Percentiles rank a stretch among this genome's conserved stretches.
phyloP scores from a whole-genome alignment of 345 rosid genomes.

The Pelargonium nanum region DNA sequence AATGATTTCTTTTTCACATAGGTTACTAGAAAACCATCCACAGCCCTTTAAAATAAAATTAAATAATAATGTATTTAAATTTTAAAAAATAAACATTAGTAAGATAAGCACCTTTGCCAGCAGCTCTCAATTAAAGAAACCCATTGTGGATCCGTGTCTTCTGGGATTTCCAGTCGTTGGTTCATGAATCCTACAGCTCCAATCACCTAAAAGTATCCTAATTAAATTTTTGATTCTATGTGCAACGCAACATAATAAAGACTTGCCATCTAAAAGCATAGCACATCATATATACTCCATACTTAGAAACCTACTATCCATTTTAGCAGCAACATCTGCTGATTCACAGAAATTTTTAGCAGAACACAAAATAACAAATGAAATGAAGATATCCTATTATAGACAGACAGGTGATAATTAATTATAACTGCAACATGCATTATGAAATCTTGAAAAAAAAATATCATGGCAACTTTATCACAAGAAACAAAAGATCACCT shows the following conservation, averaged over 20 bases:
- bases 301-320: too few relatives aligned
- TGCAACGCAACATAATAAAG: conserved; percentile 2
- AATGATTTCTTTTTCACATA: neutral
- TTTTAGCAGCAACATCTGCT: neutral
- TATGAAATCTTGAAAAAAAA: neutral
- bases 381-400: neutral
- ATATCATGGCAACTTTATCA: neutral
- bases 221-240: conserved; percentile 15
- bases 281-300: neutral
- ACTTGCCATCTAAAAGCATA: neutral
- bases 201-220: conserved; percentile 57
- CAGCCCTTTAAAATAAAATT: conserved; percentile 1
- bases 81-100: neutral
- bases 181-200: conserved; percentile 99
- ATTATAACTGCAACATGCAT: neutral
- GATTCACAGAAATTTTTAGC: neutral
- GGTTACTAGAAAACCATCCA: neutral
- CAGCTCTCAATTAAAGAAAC: conserved; percentile 76
- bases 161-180: conserved; percentile 81
- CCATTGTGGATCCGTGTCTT: conserved; percentile 74
- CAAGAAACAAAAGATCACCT: conserved; percentile 37
- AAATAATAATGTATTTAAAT: too few relatives aligned
- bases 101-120: conserved; percentile 65
- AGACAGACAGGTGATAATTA: neutral
- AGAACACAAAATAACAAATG: neutral